Conservation (phyloP, 1,284 basidiomycete genomes). For the Leccinum variabile region DNA sequence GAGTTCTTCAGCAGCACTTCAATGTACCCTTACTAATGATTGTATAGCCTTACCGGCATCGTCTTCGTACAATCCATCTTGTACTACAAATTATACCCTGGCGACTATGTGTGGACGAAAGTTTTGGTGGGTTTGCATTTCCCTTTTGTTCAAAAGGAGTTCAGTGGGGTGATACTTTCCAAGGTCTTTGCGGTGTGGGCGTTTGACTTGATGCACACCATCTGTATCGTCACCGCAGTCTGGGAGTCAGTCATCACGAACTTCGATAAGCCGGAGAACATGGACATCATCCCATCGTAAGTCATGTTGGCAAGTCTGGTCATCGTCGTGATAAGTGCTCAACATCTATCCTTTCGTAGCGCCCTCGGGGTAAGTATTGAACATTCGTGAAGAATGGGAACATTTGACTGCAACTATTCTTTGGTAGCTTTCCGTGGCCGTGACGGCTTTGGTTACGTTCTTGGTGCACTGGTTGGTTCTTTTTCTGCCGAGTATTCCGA, state of each 20-base stretch:
- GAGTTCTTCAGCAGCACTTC: not conserved
- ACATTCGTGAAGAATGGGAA: not conserved
- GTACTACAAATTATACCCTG: slow-evolving; percentile 46
- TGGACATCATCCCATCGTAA: slow-evolving; percentile 35
- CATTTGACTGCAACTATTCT: not conserved
- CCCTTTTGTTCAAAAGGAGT: slow-evolving; percentile 13
- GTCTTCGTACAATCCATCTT: slow-evolving; percentile 46
- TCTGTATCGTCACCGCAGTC: slow-evolving; percentile 29
- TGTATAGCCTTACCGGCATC: slow-evolving; percentile 44
- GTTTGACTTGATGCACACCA: slow-evolving; percentile 33
- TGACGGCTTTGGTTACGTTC: slow-evolving; percentile 33
- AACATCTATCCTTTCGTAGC: slow-evolving; percentile 7
- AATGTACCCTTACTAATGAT: slow-evolving; percentile 13
- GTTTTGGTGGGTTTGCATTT: slow-evolving; percentile 35
- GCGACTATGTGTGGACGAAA: slow-evolving; percentile 38
- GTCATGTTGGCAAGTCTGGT: slow-evolving; percentile 6
- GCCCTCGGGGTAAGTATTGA: slow-evolving; percentile 26
- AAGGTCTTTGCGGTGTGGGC: slow-evolving; percentile 34
- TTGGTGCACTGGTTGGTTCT: slow-evolving; percentile 33
- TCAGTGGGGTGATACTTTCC: slow-evolving; percentile 8
- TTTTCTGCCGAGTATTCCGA: not conserved
- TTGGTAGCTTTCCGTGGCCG: slow-evolving; percentile 32
- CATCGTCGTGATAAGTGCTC: slow-evolving; percentile 7
- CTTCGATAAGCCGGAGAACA: slow-evolving; percentile 25
- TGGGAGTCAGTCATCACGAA: slow-evolving; percentile 34